phyloP scores from a whole-genome alignment of 345 rosid genomes.

The Euphorbia peplus region DNA sequence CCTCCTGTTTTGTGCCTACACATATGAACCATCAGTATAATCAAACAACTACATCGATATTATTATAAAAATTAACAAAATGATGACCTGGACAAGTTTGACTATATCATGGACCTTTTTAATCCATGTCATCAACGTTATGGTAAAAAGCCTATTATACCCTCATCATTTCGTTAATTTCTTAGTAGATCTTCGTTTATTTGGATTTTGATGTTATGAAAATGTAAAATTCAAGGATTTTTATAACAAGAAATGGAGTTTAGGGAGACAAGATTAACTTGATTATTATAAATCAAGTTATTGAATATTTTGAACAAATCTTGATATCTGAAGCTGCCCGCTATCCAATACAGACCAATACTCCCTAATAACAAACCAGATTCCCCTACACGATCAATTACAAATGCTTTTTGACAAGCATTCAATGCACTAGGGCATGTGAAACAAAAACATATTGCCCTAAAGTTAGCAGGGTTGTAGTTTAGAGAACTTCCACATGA shows the following conservation, averaged over 20 bases:
- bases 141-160: no score
- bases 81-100: background rate
- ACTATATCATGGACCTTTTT: background rate
- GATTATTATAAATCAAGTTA: no score
- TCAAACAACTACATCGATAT: background rate
- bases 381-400: background rate
- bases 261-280: no score
- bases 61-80: no score
- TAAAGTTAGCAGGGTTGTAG: no score
- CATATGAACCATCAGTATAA: slow-evolving; percentile 18
- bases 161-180: no score
- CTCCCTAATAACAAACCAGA: background rate
- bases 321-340: background rate
- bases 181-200: no score
- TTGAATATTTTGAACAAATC: no score
- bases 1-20: slow-evolving; percentile 63
- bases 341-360: background rate
- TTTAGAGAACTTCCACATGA: background rate
- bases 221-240: no score
- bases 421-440: background rate
- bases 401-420: slow-evolving; percentile 8
- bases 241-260: no score
- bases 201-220: no score
- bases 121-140: background rate
- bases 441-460: background rate